A percentile compares a stretch with the other conserved stretches of the same genome.
Evolutionary conservation across 1,139 yeast species (phyloP).

Genomic region (Yamadazyma trypodendri): DNA sequence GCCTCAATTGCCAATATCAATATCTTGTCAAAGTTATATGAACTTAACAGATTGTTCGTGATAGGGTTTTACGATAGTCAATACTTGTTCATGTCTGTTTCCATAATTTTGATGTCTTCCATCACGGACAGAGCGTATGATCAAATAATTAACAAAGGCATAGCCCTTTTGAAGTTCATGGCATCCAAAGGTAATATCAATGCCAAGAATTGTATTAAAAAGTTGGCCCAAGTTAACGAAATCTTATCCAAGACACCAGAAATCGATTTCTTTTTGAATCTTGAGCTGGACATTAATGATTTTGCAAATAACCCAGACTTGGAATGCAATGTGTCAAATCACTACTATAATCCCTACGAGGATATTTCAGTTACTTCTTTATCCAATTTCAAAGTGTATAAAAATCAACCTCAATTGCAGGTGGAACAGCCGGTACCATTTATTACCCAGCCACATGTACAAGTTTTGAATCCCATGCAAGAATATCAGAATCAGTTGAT

Average conservation of each 20-base stretch:
- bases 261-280: constrained; percentile 18
- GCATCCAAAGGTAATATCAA: constrained; percentile 42
- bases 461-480: constrained; percentile 8
- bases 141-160: constrained; percentile 31
- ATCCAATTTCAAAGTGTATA: constrained; percentile 11
- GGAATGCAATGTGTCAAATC: constrained; percentile 2
- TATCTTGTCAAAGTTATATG: constrained; percentile 35
- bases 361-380: constrained; percentile 9
- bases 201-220: constrained; percentile 31
- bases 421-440: neutral
- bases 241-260: constrained; percentile 21
- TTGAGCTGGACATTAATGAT: constrained; percentile 16
- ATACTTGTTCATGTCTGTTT: constrained; percentile 45
- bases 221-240: constrained; percentile 21
- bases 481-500: constrained; percentile 5
- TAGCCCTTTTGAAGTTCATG: constrained; percentile 38
- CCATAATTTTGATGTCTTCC: constrained; percentile 41
- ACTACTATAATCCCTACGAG: constrained; percentile 17
- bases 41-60: constrained; percentile 35
- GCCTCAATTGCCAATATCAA: constrained; percentile 43
- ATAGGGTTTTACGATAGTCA: constrained; percentile 57
- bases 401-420: neutral
- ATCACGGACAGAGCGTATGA: constrained; percentile 26
- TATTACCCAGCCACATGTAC: constrained; percentile 1
- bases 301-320: constrained; percentile 4